phyloP scores from a whole-genome alignment of 1,284 basidiomycete species.

The Tetrapyrgos nigripes region DNA sequence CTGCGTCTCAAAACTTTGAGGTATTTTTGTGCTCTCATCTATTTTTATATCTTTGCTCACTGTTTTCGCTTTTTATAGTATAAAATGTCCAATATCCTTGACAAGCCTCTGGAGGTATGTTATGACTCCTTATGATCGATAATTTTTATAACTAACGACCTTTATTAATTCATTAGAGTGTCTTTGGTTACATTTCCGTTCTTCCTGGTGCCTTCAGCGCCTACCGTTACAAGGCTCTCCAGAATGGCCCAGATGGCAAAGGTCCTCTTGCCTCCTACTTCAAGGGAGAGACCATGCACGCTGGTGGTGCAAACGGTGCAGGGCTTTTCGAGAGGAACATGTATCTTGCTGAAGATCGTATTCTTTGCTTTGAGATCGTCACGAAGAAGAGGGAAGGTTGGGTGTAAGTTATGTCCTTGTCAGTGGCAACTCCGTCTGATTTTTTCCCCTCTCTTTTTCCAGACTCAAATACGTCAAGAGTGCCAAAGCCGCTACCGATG shows the following conservation, averaged over 20 bases:
- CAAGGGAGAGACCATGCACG: conserved; percentile 90
- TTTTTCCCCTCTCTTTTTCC: conserved; percentile 16
- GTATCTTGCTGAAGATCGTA: conserved; percentile 94
- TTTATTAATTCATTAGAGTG: conserved; percentile 49
- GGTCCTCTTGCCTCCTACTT: conserved; percentile 93
- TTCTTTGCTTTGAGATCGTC: conserved; percentile 97
- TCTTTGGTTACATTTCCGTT: conserved; percentile 93
- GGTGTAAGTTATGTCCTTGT: conserved; percentile 58
- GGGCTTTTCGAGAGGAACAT: conserved; percentile 90
- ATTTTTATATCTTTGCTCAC: conserved; percentile 11
- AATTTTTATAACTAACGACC: conserved; percentile 4
- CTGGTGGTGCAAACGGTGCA: conserved; percentile 59
- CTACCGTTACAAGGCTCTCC: conserved; percentile 87
- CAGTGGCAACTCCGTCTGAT: conserved; percentile 4
- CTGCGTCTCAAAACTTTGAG: conserved; percentile 92
- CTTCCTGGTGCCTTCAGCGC: conserved; percentile 92
- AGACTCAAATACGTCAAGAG: conserved; percentile 92
- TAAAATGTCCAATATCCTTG: conserved; percentile 93
- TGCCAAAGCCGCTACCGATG: conserved; percentile 89
- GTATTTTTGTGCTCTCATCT: conserved; percentile 35
- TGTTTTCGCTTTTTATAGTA: conserved; percentile 50
- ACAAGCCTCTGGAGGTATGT: conserved; percentile 86
- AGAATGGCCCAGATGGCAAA: conserved; percentile 82
- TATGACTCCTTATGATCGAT: conserved; percentile 3
- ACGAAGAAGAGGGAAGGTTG: conserved; percentile 88